phyloP scores from a whole-genome alignment of 2,329 filamentous ascomycete species.

The Pseudocercospora musae region DNA sequence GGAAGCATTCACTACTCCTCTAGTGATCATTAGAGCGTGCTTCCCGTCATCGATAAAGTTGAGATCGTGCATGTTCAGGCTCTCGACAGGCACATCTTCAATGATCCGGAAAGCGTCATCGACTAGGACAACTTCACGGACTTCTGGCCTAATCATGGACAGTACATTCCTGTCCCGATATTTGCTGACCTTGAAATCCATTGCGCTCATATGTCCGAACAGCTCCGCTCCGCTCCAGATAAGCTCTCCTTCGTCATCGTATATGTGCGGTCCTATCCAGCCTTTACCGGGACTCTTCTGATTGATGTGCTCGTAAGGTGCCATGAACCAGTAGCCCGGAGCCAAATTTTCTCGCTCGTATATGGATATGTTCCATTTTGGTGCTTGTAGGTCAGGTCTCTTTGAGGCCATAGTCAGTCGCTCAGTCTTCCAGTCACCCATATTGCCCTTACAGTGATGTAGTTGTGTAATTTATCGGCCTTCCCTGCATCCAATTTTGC shows the following conservation, averaged over 20 bases:
- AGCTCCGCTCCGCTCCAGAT: slow-evolving; percentile 12
- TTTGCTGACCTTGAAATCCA: slow-evolving; percentile 14
- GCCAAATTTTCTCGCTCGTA: slow-evolving; percentile 6
- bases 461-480: neutral
- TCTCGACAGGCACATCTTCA: neutral
- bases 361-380: slow-evolving; percentile 13
- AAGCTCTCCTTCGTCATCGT: slow-evolving; percentile 13
- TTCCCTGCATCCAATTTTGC: neutral
- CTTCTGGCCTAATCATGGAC: slow-evolving; percentile 2
- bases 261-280: slow-evolving; percentile 16
- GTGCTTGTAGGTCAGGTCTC: slow-evolving; percentile 13
- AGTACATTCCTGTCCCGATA: neutral
- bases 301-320: slow-evolving; percentile 8
- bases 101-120: slow-evolving; percentile 1
- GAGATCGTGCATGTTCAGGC: slow-evolving; percentile 9
- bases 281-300: slow-evolving; percentile 13
- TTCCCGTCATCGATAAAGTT: slow-evolving; percentile 9
- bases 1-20: slow-evolving; percentile 3
- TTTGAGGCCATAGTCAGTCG: neutral
- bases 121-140: neutral
- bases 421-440: neutral
- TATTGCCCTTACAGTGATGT: neutral
- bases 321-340: slow-evolving; percentile 14
- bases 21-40: slow-evolving; percentile 7
- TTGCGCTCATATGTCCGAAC: slow-evolving; percentile 4